Conservation (phyloP, 1,284 basidiomycete species). For the Ganoderma leucocontextum region DNA sequence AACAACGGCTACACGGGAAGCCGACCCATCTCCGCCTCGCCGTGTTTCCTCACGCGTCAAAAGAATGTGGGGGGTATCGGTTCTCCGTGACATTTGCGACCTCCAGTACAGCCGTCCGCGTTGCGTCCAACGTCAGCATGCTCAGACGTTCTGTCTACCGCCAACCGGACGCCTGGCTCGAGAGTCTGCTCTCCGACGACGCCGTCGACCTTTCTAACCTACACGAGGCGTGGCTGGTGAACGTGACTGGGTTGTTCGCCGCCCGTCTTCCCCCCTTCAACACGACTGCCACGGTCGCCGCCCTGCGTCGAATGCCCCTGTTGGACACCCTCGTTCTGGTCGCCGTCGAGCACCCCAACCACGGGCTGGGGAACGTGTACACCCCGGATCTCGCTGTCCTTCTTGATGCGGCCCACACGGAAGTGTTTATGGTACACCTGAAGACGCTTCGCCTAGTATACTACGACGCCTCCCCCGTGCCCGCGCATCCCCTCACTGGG, state of each 20-base stretch:
- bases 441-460: constrained; percentile 5
- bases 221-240: constrained; percentile 7
- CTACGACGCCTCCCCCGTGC: background rate
- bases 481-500: background rate
- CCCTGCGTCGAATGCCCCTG: background rate
- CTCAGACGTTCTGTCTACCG: background rate
- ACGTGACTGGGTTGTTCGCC: background rate
- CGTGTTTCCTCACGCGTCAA: background rate
- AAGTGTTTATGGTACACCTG: background rate
- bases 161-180: background rate
- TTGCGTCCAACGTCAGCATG: background rate
- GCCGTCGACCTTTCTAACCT: background rate
- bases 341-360: background rate
- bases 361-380: background rate
- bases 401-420: background rate
- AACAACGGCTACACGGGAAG: background rate
- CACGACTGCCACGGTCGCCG: background rate
- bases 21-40: background rate
- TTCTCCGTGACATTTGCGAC: background rate
- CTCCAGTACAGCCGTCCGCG: background rate
- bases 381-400: background rate
- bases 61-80: background rate
- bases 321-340: background rate
- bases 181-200: background rate
- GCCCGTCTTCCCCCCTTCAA: background rate